Evolutionary conservation across 2,329 filamentous ascomycete genomes (phyloP).

Genomic region (Aspergillus luchuensis): DNA sequence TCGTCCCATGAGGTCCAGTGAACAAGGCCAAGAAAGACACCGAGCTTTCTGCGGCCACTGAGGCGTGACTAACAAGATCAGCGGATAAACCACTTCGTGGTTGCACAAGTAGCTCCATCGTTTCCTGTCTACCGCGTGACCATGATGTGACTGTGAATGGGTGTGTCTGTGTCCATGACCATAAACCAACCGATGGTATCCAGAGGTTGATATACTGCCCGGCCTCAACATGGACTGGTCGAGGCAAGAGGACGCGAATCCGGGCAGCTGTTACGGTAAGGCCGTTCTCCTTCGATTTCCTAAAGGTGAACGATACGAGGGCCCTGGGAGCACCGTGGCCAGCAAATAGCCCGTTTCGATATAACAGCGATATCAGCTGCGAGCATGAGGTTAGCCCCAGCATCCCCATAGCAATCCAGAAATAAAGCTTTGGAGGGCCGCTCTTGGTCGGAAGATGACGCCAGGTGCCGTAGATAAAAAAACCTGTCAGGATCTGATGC

Average conservation of each 20-base stretch:
- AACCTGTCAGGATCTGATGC: neutral
- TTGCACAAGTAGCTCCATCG: constrained; percentile 36
- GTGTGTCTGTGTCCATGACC: constrained; percentile 28
- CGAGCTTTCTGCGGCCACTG: constrained; percentile 12
- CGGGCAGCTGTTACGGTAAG: constrained; percentile 13
- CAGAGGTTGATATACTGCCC: constrained; percentile 34
- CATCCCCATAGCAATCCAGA: neutral
- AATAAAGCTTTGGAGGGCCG: neutral
- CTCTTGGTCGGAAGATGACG: neutral
- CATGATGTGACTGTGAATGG: constrained; percentile 32
- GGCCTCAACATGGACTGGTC: constrained; percentile 25
- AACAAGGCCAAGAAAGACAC: constrained; percentile 32
- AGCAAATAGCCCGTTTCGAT: neutral
- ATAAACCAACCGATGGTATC: constrained; percentile 29
- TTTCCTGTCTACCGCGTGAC: constrained; percentile 26
- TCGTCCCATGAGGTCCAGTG: constrained; percentile 12
- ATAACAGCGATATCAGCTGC: neutral
- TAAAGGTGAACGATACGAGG: constrained; percentile 10
- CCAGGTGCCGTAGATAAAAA: neutral
- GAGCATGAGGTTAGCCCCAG: neutral
- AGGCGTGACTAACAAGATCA: neutral
- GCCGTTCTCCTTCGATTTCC: constrained; percentile 9
- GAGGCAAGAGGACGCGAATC: constrained; percentile 24
- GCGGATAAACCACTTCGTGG: constrained; percentile 9
- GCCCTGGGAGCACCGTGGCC: neutral